Base-by-base conservation (phyloP, 768 basidiomycete species). In the Russula olivacea region DNA sequence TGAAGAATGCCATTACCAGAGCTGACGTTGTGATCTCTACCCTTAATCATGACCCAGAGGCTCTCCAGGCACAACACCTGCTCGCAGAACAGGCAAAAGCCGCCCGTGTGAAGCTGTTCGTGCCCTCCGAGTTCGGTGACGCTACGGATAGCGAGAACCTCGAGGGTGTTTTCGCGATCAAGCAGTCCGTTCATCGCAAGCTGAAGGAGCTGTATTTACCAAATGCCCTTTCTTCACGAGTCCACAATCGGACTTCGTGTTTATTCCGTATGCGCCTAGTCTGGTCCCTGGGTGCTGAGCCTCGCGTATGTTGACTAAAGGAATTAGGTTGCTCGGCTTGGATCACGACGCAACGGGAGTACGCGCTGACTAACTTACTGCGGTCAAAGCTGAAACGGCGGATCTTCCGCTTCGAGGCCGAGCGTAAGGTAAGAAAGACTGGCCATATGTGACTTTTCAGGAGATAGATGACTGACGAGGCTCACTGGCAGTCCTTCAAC, bases 91-190 rank as follows among this genome's bases (percentile, higher is more conserved):
- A 73, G 8, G 69, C 73, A 3, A 75, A 72, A 62, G 63, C 66
- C 0, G 71, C 69, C 3, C 67, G 66, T n/a, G 73, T 71, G 21
- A 68, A 73, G 43, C 52, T 73, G 40, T 73, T 70, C 40, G 63
- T 76, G 28, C 74, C 74, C 2, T 73, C 72, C 36, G 74, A 74
- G 53, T 75, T 61, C 64, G 28, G 73, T 34, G 23, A 57, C 56
- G 9, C 17, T 15, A 66, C 65, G 21, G 57, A 59, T 41, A 34
- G 51, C 8, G 32, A 38, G 28, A 21, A 48, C 52, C 38, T 57
- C 6, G 50, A 58, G 19, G 64, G 57, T 19, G 7, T 56, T 9
- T 65, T 65, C 15, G 28, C 30, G 50, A 2, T 48, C 45, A 65
- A 66, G 63, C 51, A 53, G 32, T 41, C 62, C 21, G 38, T 66